Base-by-base conservation (phyloP, 208 protist species). In the Wallacemonas sp. region DNA sequence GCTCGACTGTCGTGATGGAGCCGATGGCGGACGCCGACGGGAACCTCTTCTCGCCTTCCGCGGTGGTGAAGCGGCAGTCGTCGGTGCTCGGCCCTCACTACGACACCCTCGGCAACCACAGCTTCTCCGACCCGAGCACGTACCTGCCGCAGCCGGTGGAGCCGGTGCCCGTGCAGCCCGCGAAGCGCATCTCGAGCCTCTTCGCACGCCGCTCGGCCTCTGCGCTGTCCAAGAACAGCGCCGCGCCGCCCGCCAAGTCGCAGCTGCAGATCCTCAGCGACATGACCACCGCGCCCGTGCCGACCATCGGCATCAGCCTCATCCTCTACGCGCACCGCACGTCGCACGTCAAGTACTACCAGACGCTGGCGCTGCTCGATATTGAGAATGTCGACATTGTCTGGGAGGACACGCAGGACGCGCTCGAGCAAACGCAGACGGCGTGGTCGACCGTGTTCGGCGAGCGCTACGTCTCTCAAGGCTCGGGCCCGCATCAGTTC, bases 271-370 rank as follows among this genome's bases (percentile, higher is more conserved):
- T 66, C 29, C 55, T 83, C 4, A 57, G 33, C 45, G 62, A 73
- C 18, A 52, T 59, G 11, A 67, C 29, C 14, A 57, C 48, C 18
- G 73, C 76, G 31, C 90, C 87, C 3, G 76, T 96, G 25, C 90
- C 90, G 3, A 96, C 87, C 0, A 75, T 92, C 41, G 87, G 86
- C 38, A 79, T 96, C 48, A 65, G 70, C 31, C 75, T 93, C 31
- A 77, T 96, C 41, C 73, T 96, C 12, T 76, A 91, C 64, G 79
- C 74, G 16, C 90, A 96, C 65, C 87, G 90, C 41, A 93, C 86
- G 20, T 71, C 76, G 8, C 90, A 93, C 54, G 64, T 89, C 16
- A 91, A 90, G 70, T 96, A 93, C 55, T 90, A 81, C 64, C 85
- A 92, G 67, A 82, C 79, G 8, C 70, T 96, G 29, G 67, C 71